Base-by-base conservation (phyloP, 352 stramenopile species). In the Phytophthora melonis region DNA sequence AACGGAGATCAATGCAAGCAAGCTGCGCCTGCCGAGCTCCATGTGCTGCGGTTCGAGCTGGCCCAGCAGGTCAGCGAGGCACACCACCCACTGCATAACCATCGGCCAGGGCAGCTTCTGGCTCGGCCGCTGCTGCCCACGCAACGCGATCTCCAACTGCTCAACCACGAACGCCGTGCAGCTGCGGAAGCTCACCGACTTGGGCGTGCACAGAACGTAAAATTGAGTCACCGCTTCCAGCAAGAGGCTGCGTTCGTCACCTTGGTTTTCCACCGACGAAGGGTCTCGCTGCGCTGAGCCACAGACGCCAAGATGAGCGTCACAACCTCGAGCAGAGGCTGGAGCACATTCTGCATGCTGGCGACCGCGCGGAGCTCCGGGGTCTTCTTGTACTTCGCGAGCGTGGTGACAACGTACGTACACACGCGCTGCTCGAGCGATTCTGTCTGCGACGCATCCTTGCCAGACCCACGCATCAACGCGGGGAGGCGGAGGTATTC, bases 91-190 rank as follows among this genome's bases (percentile, higher is more conserved):
- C 68, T 91, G 72, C 67, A 92, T 81, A 10, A 94, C 66, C 49
- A 92, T 72, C 58, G 84, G 86, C 86, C 83, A 94, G 6, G 77
- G 65, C 25, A 82, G n/a, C 45, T 73, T 77, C 58, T 58, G 64
- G 34, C 52, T 70, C 21, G 64, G 72, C 43, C 53, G 60, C 23
- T 78, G 75, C 47, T 78, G 72, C 16, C 75, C 72, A 68, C 68
- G 68, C 21, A 83, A 75, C 16, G 85, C 69, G 18, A 84, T 70
- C 9, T 80, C 74, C 6, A 96, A 75, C 30, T 91, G 82, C 23
- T 90, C 70, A 14, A 94, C 80, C 5, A 82, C 89, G 68, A 94
- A 94, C 19, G 65, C 56, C n/a, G 86, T 92, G 70, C 89, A 96
- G 5, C 75, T 87, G 10, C 87, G 86, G 68, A 96, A 96, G 2